phyloP scores from a whole-genome alignment of 495 filamentous ascomycete genomes.

The Cercophora sp. region DNA sequence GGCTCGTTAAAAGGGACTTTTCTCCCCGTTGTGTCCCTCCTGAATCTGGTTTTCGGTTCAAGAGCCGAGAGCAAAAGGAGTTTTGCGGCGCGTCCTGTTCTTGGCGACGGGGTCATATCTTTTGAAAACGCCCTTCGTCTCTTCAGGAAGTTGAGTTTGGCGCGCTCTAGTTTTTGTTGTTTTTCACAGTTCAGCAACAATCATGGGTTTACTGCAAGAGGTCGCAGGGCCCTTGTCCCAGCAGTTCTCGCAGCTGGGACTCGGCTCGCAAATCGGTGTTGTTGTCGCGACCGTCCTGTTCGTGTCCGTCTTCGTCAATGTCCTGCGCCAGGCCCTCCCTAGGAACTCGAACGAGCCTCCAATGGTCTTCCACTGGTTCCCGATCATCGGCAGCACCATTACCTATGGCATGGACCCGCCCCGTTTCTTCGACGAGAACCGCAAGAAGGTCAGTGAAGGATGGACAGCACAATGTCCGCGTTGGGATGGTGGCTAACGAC shows the following conservation, averaged over 20 bases:
- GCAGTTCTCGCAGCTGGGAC: slow-evolving; percentile 38
- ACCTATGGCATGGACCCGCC: slow-evolving; percentile 82
- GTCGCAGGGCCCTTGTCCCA: slow-evolving; percentile 41
- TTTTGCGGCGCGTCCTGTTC: too few relatives aligned
- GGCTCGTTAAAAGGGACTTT: too few relatives aligned
- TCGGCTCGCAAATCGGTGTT: slow-evolving; percentile 44
- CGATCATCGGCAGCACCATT: slow-evolving; percentile 73
- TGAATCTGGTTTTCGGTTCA: too few relatives aligned
- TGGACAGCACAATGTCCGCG: too few relatives aligned
- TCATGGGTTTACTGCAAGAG: slow-evolving; percentile 51
- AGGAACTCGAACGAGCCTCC: slow-evolving; percentile 71
- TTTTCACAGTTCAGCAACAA: not conserved
- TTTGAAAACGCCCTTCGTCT: too few relatives aligned
- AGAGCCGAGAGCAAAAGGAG: too few relatives aligned
- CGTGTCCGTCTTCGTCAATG: slow-evolving; percentile 59
- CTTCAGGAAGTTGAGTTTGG: not conserved
- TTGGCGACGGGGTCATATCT: too few relatives aligned
- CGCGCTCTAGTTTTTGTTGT: not conserved
- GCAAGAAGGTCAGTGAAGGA: slow-evolving; percentile 59
- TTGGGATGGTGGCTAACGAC: too few relatives aligned
- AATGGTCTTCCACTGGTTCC: slow-evolving; percentile 80
- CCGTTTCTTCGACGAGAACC: slow-evolving; percentile 67
- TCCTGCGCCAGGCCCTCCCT: slow-evolving; percentile 64
- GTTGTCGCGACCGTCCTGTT: slow-evolving; percentile 44
- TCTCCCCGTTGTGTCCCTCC: too few relatives aligned